phyloP scores from a whole-genome alignment of 177 flowering plant species.

The Telopea speciosissima region DNA sequence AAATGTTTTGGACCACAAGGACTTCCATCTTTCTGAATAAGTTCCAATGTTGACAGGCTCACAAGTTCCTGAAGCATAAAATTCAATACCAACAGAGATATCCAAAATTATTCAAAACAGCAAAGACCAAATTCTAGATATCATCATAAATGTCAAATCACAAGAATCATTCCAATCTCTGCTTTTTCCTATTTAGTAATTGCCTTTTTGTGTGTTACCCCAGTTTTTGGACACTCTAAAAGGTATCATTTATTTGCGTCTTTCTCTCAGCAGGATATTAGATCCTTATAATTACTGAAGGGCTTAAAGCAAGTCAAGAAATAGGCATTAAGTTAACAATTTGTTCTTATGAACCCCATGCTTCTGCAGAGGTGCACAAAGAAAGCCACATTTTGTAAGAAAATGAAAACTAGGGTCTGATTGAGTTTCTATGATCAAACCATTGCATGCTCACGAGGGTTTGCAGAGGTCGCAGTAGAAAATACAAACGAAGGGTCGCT shows the following conservation, averaged over 20 bases:
- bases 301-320: neutral
- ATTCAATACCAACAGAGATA: neutral
- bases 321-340: neutral
- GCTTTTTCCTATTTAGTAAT: neutral
- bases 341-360: neutral
- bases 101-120: neutral
- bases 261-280: neutral
- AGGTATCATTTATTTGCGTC: neutral
- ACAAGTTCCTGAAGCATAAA: slow-evolving; percentile 64
- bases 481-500: slow-evolving; percentile 82
- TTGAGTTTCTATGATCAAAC: slow-evolving; percentile 29
- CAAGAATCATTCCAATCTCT: neutral
- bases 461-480: slow-evolving; percentile 90
- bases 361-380: neutral
- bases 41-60: slow-evolving; percentile 52
- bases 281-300: neutral
- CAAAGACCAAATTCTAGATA: neutral
- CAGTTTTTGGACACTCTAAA: neutral
- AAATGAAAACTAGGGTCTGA: neutral
- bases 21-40: slow-evolving; percentile 93
- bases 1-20: slow-evolving; percentile 78
- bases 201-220: neutral
- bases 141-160: neutral
- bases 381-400: neutral
- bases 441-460: slow-evolving; percentile 84